Evolutionary conservation across 2,329 filamentous ascomycete genomes (phyloP), one percentile per base, ranked within the genome.

Genomic region (Xenosphaeropsis pyriputrescens): DNA sequence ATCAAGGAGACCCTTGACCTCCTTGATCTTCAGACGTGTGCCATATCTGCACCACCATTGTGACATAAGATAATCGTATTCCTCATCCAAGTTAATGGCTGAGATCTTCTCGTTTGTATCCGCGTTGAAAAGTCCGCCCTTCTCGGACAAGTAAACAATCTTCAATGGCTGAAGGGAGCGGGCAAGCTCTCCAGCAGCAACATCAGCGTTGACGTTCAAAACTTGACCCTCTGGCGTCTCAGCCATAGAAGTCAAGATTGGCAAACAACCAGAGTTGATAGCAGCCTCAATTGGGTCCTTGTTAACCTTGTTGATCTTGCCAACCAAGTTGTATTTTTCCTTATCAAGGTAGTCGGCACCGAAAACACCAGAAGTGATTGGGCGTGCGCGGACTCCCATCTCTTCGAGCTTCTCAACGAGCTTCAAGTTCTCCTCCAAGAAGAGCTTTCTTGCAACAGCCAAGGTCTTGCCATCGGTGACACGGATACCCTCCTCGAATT

Each of bases 61-160:
- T 40, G 76, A 71, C 85, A 96, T 94, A 53, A 95, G 72, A 54
- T 84, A 72, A 41, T 93, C 85, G 53, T 84, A 96, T 63, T 98
- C 91, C 61, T 93, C 88, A 55, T 98, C 91, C 41, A 98, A 69
- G 63, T 96, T 96, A 63, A 96, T 96, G 42, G 82, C 84, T 5
- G 89, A 94, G 54, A 96, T 96, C 66, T 94, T 93, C 66, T 89
- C 80, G 41, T 81, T 82, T n/a, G 79, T 84, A 45, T 93, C 84
- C 42, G 86, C 88, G 56, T 96, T 85, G 62, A 94, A 93, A 26
- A 98, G 65, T 6, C 89, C 91, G 36, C 91, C 91, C 70, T 96
- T 96, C 65, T 98, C 91, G 5, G 86, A 93, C n/a, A 96, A 70
- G 58, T 95, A 98, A 42, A 98, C 88, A 43, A 96, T 89, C 75